Conservation (phyloP, 2,329 filamentous ascomycete genomes). For the Fusarium torulosum region DNA sequence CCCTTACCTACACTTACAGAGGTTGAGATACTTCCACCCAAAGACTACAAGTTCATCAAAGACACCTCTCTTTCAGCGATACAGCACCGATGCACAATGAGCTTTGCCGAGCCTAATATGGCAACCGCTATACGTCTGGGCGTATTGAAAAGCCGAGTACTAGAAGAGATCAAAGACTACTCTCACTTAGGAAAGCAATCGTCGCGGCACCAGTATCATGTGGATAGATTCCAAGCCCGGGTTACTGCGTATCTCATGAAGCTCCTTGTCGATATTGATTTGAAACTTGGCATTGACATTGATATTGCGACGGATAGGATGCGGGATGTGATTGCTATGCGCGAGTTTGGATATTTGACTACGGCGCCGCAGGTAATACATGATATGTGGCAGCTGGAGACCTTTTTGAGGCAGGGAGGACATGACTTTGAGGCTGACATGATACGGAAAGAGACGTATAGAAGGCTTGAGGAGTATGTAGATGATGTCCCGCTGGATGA, state of each 20-base stretch:
- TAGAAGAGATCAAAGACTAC: neutral
- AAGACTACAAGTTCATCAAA: conserved; percentile 18
- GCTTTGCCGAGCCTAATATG: neutral
- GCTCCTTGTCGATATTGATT: conserved; percentile 12
- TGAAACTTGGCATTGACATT: conserved; percentile 1
- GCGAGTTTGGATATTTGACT: conserved; percentile 16
- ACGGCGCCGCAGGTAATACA: conserved; percentile 19
- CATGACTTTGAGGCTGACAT: conserved; percentile 1
- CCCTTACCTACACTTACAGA: neutral
- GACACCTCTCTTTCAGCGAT: conserved; percentile 20
- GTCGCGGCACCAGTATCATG: neutral
- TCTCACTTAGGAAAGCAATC: neutral
- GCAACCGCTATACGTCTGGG: neutral
- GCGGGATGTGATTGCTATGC: conserved; percentile 8
- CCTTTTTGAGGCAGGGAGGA: neutral
- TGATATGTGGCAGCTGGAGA: conserved; percentile 25
- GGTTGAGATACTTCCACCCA: neutral
- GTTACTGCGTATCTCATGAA: conserved; percentile 25
- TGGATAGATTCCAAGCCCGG: conserved; percentile 6
- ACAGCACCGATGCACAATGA: conserved; percentile 21
- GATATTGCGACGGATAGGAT: conserved; percentile 20
- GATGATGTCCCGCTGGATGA: conserved; percentile 3
- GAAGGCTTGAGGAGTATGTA: conserved; percentile 20
- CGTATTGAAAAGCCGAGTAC: conserved; percentile 7
- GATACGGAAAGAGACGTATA: conserved; percentile 14